These are phyloP conservation scores for Phallus indusiatus DNA, from an alignment of 768 basidiomycete species.

Conservation along the genomic window DNA sequence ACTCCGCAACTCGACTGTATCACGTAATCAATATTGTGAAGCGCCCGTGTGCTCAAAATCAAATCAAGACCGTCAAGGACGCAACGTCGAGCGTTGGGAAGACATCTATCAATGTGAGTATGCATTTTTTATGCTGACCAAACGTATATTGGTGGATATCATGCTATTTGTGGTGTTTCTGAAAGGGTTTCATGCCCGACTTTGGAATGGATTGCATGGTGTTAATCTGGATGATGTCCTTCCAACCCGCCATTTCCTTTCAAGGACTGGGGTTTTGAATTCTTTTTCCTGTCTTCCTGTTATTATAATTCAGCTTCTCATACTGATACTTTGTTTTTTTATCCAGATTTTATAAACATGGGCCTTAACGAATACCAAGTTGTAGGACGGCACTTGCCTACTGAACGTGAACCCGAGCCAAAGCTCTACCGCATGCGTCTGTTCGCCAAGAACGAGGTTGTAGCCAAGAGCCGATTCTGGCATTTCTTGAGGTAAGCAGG, in stretches of 20 bases:
- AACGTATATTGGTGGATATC: neutral
- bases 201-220: neutral
- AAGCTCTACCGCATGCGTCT: slow-evolving; percentile 99
- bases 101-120: neutral
- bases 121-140: neutral
- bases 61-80: neutral
- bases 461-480: slow-evolving; percentile 99
- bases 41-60: neutral
- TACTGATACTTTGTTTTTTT: neutral
- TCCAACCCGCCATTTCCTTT: neutral
- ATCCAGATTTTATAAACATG: slow-evolving; percentile 38
- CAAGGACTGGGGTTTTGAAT: neutral
- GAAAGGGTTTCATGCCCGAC: neutral
- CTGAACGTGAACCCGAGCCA: slow-evolving; percentile 84
- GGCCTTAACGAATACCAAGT: slow-evolving; percentile 89
- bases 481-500: slow-evolving; percentile 82
- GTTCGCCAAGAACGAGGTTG: slow-evolving; percentile 96
- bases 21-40: neutral
- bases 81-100: neutral
- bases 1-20: neutral
- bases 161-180: neutral
- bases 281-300: neutral
- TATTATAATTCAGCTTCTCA: neutral
- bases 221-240: neutral
- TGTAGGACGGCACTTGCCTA: slow-evolving; percentile 95